A percentile compares a stretch with the other conserved stretches of the same genome.
Conservation (phyloP, 2,329 filamentous ascomycete genomes). For the Purpureocillium takamizusanense region DNA sequence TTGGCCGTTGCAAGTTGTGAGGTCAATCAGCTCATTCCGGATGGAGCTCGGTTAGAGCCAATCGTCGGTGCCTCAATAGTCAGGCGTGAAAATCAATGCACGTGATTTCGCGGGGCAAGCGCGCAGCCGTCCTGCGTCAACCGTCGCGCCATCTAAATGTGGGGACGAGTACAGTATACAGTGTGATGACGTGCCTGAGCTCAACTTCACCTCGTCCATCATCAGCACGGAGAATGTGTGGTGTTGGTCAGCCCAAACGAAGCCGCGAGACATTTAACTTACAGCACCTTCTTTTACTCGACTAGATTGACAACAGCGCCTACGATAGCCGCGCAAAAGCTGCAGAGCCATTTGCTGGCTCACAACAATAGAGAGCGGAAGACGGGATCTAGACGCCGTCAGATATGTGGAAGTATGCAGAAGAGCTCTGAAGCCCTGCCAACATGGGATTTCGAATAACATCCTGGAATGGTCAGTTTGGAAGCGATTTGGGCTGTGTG, state of each 20-base stretch:
- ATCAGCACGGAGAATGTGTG: too few relatives aligned
- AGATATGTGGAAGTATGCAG: not conserved
- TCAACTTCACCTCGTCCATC: not conserved
- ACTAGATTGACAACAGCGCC: too few relatives aligned
- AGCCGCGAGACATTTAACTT: too few relatives aligned
- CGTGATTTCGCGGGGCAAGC: constrained; percentile 19
- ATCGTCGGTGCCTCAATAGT: constrained; percentile 21
- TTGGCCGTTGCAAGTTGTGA: constrained; percentile 17
- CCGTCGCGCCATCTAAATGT: too few relatives aligned
- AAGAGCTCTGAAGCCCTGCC: not conserved
- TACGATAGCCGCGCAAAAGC: too few relatives aligned
- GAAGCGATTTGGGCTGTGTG: constrained; percentile 10
- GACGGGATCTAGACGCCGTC: not conserved
- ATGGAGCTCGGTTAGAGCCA: constrained; percentile 23
- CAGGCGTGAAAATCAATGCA: constrained; percentile 15
- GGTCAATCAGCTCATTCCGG: constrained; percentile 25
- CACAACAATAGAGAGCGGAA: too few relatives aligned
- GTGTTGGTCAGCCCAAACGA: too few relatives aligned
- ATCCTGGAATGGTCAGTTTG: constrained; percentile 65
- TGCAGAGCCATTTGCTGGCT: too few relatives aligned
- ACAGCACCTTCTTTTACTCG: too few relatives aligned
- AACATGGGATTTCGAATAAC: constrained; percentile 72
- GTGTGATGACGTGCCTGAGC: not conserved
- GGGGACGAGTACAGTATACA: too few relatives aligned
- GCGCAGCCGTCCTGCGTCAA: constrained; percentile 4